Evolutionary conservation across 2,329 filamentous ascomycete species (phyloP), one percentile per base, ranked within the genome.

Genomic region (Trichoderma aggressivum): DNA sequence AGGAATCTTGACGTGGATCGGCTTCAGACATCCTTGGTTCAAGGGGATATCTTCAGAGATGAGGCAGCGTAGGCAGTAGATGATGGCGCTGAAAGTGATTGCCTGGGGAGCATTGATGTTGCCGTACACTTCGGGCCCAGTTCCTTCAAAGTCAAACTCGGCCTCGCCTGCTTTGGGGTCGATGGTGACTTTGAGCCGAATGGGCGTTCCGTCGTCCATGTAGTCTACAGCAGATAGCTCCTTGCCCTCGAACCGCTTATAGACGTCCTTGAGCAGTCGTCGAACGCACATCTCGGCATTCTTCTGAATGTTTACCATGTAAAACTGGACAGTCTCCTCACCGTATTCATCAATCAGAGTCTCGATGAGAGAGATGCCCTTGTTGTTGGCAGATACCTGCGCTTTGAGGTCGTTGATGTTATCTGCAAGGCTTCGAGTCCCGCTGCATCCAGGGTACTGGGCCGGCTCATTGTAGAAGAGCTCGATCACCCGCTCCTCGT

Each of bases 171-270:
- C 91, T 0, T 90, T 86, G 0, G 88, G 87, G 75, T 95, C 88
- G 72, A 96, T 96, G 1, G 87, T 91, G 70, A 96, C 86, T 74
- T 89, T 91, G 3, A 96, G 85, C 53, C 86, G 84, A 75, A 96
- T 95, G 0, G 92, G 92, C 3, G 88, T 91, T 6, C 93, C 93
- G 73, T 96, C 93, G 76, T 96, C 93, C 93, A 96, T 95, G 80
- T 90, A 91, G 75, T 96, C 93, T 5, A 90, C 83, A 0, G 93
- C 92, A 3, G 88, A 87, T 1, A 96, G 84, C 56, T 92, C 89
- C 70, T 89, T 86, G 10, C 92, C 92, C 75, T 90, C 86, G 75
- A 94, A 94, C 7, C 90, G 86, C 76, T 88, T 87, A 77, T 90
- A 85, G 3, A 94, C 89, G 5, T 89, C 86, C 75, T 92, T 93